Conservation (phyloP, 2,329 filamentous ascomycete genomes). For the Xenosphaeropsis pyriputrescens region DNA sequence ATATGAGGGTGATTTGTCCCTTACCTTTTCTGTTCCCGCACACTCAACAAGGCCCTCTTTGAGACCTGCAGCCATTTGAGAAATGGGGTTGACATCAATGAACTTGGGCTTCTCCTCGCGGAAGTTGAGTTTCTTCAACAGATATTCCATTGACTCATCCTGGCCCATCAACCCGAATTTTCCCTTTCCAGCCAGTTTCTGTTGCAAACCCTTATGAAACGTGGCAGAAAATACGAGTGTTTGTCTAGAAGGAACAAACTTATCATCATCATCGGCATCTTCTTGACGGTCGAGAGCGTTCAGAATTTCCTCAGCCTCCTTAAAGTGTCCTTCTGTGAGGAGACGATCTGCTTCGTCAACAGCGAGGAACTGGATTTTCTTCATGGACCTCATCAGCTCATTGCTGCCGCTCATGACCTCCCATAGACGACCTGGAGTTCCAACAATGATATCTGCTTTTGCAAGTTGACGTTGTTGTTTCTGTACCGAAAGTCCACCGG, state of each 20-base stretch:
- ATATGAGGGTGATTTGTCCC: slow-evolving; percentile 2
- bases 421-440: slow-evolving; percentile 86
- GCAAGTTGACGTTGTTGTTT: slow-evolving; percentile 82
- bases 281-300: slow-evolving; percentile 58
- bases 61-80: slow-evolving; percentile 75
- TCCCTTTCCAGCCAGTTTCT: slow-evolving; percentile 69
- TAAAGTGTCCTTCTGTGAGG: slow-evolving; percentile 85
- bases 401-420: slow-evolving; percentile 72
- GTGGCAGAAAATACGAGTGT: slow-evolving; percentile 95
- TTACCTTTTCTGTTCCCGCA: slow-evolving; percentile 78
- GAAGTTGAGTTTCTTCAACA: slow-evolving; percentile 83
- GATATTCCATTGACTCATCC: slow-evolving; percentile 79
- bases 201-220: slow-evolving; percentile 81
- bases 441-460: slow-evolving; percentile 83
- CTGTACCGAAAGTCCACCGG: slow-evolving; percentile 82
- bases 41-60: slow-evolving; percentile 90
- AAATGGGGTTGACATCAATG: slow-evolving; percentile 78
- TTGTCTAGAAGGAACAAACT: slow-evolving; percentile 46
- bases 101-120: slow-evolving; percentile 73
- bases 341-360: slow-evolving; percentile 90
- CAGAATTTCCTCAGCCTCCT: slow-evolving; percentile 82
- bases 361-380: slow-evolving; percentile 66
- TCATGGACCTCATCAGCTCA: slow-evolving; percentile 55
- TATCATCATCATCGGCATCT: slow-evolving; percentile 30
- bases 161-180: slow-evolving; percentile 49